Evolutionary conservation across 2,329 filamentous ascomycete species (phyloP), one percentile per base, ranked within the genome.

Genomic region (Cladosporium sp.): DNA sequence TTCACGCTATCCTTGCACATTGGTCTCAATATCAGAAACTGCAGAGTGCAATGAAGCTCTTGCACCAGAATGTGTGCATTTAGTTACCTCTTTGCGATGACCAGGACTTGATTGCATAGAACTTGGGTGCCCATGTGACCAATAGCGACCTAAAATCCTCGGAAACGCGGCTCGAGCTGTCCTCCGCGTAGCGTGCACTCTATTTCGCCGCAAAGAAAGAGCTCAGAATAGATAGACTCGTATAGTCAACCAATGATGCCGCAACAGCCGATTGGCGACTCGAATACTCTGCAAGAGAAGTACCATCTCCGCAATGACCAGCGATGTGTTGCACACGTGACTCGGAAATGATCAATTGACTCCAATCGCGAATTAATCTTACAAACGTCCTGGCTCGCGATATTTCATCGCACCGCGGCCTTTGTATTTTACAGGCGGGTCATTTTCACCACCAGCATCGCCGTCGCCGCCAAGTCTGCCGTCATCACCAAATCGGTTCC

Each of bases 381-480:
- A 67, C 22, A 63, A 45, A 55, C 63, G 52, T 15, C 61, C 64
- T 17, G 67, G 65, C 57, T 73, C 70, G 28, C 72, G 65, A 62
- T 68, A 74, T 51, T 73, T 73, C 73, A 76, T 76, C 36, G 69
- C 68, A 17, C 74, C 74, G 43, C 74, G 59, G n/a, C 73, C 74
- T 59, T 75, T 75, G 65, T 73, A 75, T 61, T 74, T 72, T 28
- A 75, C 69, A 3, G 68, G 67, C 43, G 67, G 64, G 14, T 68
- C 72, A n/a, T 67, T 60, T 15, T 69, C 67, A 40, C 49, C 37
- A 25, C 52, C 64, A n/a, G 40, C 28, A 14, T 30, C 22, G 19
- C 34, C 42, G 14, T 25, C 52, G 45, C 60, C 63, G 20, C 61
- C 68, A 68, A 80, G n/a, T 71, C 78, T 55, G 70, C 77, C 54